These are phyloP conservation scores for Phanerochaete carnosa DNA, from an alignment of 768 basidiomycete species.

Conservation along the genomic window DNA sequence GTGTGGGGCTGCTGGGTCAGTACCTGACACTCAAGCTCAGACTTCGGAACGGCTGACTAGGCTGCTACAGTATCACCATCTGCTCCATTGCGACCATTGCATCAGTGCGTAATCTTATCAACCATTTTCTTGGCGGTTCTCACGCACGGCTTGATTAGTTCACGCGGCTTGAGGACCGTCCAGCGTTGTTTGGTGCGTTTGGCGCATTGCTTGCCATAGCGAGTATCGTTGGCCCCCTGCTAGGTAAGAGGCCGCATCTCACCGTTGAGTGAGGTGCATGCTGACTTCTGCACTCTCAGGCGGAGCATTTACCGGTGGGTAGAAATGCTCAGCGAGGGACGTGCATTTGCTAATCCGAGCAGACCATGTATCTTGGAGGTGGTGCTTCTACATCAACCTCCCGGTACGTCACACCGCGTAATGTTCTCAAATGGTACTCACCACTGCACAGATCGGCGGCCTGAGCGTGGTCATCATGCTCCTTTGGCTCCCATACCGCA, in stretches of 20 bases:
- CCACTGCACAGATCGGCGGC: background rate
- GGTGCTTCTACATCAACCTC: slow-evolving; percentile 2
- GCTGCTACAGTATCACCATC: background rate
- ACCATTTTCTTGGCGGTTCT: background rate
- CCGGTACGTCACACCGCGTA: background rate
- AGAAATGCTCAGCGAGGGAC: background rate
- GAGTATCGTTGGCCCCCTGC: background rate
- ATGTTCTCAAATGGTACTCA: background rate
- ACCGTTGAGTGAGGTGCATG: too few relatives aligned
- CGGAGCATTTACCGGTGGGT: background rate
- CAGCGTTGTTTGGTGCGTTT: too few relatives aligned
- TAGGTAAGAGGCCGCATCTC: background rate
- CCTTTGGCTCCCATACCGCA: background rate
- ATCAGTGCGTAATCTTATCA: background rate
- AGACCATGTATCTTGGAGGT: too few relatives aligned
- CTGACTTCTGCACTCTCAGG: background rate
- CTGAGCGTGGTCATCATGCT: background rate
- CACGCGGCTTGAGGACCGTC: background rate
- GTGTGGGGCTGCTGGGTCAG: too few relatives aligned
- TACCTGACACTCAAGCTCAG: background rate
- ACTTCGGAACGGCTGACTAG: background rate
- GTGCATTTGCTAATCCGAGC: too few relatives aligned
- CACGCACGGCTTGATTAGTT: background rate
- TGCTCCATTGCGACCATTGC: background rate
- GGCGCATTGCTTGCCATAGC: background rate